These are phyloP conservation scores for Pythium myriotylum DNA, from an alignment of 352 stramenopile species.

Conservation along the genomic window DNA sequence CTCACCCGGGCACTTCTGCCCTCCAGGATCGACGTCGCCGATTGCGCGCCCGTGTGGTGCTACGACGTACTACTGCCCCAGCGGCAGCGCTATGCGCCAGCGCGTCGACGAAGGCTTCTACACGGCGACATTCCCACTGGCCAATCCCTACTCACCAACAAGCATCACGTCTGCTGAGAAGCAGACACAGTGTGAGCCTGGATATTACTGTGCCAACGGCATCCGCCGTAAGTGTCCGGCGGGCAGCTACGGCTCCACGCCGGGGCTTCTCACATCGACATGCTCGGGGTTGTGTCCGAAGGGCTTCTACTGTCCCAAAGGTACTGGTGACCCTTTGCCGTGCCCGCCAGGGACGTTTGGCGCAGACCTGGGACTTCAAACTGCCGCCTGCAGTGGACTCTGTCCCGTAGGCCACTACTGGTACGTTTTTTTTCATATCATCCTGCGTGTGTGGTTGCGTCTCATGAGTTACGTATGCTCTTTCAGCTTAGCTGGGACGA, in stretches of 20 bases:
- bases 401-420: conserved; percentile 65
- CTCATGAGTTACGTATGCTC: too few relatives aligned
- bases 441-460: too few relatives aligned
- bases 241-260: conserved; percentile 49
- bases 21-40: conserved; percentile 58
- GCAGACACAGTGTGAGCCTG: conserved; percentile 49
- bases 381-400: conserved; percentile 42
- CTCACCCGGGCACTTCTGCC: conserved; percentile 55
- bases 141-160: neutral
- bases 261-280: conserved; percentile 27
- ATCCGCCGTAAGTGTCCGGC: conserved; percentile 53
- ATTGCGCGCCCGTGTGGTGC: conserved; percentile 47
- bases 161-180: conserved; percentile 8
- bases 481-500: conserved; percentile 37
- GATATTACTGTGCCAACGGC: conserved; percentile 64
- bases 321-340: conserved; percentile 41
- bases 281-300: conserved; percentile 52
- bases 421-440: conserved; percentile 34
- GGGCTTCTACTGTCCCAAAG: conserved; percentile 60
- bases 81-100: conserved; percentile 42
- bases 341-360: conserved; percentile 62
- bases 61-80: conserved; percentile 60
- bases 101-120: conserved; percentile 59
- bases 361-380: conserved; percentile 31
- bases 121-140: conserved; percentile 40